These are phyloP conservation scores for Prunus armeniaca DNA, from an alignment of 306 rosid genomes.

Conservation along the genomic window DNA sequence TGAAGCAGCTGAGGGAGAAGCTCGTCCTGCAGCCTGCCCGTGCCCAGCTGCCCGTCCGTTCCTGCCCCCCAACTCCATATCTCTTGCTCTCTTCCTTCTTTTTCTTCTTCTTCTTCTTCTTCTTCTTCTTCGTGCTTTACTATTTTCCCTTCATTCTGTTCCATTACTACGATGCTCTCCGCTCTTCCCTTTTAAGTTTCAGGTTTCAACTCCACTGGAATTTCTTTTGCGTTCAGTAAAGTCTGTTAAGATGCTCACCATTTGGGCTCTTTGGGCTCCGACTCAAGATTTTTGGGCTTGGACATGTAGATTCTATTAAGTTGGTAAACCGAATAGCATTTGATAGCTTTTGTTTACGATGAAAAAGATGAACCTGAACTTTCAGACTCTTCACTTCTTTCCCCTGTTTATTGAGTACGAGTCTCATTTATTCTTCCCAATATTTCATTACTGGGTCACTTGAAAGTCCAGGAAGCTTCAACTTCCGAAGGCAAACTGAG, in stretches of 20 bases:
- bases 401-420: too few species aligned
- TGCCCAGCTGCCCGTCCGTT: slow-evolving; percentile 82
- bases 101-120: slow-evolving; percentile 3
- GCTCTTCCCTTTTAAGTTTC: not conserved
- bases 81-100: slow-evolving; percentile 21
- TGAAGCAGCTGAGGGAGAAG: slow-evolving; percentile 58
- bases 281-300: not conserved
- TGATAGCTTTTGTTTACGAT: too few species aligned
- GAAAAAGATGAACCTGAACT: too few species aligned
- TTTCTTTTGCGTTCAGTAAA: not conserved
- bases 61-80: slow-evolving; percentile 99
- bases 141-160: slow-evolving; percentile 1
- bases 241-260: not conserved
- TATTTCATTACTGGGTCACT: too few species aligned
- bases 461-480: too few species aligned
- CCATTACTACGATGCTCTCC: slow-evolving; percentile 9
- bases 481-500: not conserved
- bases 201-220: not conserved
- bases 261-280: slow-evolving; percentile 14
- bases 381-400: too few species aligned
- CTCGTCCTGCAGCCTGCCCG: slow-evolving; percentile 54
- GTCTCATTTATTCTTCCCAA: too few species aligned
- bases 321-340: not conserved
- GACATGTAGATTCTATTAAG: not conserved
- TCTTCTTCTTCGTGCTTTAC: slow-evolving; percentile 7